Conservation (phyloP, 106 monocot genomes). For the Platanthera guangdongensis region DNA sequence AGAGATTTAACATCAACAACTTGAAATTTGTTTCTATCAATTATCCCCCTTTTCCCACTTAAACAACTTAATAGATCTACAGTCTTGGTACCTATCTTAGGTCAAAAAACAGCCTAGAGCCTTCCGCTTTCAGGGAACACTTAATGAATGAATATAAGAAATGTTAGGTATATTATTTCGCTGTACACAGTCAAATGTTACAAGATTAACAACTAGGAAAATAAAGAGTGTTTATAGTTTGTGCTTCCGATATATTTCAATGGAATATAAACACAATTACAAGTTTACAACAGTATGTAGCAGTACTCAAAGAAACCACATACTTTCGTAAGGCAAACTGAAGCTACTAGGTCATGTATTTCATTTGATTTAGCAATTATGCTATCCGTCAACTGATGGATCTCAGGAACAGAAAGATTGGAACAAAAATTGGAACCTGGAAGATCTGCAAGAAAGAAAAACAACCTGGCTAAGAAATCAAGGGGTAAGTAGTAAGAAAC, state of each 20-base stretch:
- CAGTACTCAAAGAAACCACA: conserved; percentile 4
- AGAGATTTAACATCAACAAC: too few species aligned
- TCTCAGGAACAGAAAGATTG: conserved; percentile 70
- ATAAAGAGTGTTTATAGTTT: neutral
- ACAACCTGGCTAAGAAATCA: neutral
- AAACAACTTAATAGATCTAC: neutral
- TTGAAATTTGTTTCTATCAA: too few species aligned
- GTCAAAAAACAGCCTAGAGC: neutral
- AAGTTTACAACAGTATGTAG: neutral
- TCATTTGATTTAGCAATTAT: conserved; percentile 75
- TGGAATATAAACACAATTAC: neutral
- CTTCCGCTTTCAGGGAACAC: neutral
- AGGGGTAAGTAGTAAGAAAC: neutral
- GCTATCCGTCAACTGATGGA: conserved; percentile 48
- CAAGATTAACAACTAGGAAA: neutral
- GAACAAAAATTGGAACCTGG: conserved; percentile 43
- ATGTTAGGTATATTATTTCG: neutral
- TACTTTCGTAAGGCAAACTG: conserved; percentile 74
- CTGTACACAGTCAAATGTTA: neutral
- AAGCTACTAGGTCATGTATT: conserved; percentile 61
- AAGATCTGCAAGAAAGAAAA: conserved; percentile 45
- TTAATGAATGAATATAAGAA: neutral
- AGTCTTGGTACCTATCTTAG: neutral
- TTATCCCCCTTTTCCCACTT: too few species aligned
- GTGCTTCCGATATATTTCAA: neutral